phyloP scores from a whole-genome alignment of 257 asterid genomes.

The Gentiana dahurica region DNA sequence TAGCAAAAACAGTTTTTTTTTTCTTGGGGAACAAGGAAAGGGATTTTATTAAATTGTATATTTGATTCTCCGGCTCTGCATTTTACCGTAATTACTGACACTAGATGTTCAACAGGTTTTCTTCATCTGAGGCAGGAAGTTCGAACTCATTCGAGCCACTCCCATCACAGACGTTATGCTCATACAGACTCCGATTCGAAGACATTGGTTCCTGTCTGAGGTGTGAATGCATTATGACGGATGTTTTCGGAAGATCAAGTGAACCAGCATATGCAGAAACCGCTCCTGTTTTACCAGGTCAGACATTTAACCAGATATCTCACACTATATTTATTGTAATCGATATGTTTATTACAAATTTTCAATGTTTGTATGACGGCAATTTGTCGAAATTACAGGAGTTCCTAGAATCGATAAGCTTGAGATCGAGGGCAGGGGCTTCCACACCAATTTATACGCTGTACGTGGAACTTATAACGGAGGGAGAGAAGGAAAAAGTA shows the following conservation, averaged over 20 bases:
- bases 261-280: slow-evolving; percentile 78
- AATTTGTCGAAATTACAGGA: slow-evolving; percentile 33
- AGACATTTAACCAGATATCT: not conserved
- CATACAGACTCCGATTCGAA: slow-evolving; percentile 73
- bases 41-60: too few species aligned
- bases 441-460: slow-evolving; percentile 88
- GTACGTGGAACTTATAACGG: slow-evolving; percentile 85
- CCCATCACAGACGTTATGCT: slow-evolving; percentile 71
- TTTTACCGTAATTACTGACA: slow-evolving; percentile 1
- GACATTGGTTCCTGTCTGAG: slow-evolving; percentile 83
- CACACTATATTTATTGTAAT: too few species aligned
- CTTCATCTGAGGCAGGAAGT: slow-evolving; percentile 58
- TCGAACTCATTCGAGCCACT: slow-evolving; percentile 54
- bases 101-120: slow-evolving; percentile 51
- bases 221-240: slow-evolving; percentile 88
- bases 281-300: slow-evolving; percentile 70
- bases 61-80: not conserved
- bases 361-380: too few species aligned
- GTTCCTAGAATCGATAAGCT: slow-evolving; percentile 78
- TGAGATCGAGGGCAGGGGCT: slow-evolving; percentile 98
- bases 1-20: too few species aligned
- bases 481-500: slow-evolving; percentile 95
- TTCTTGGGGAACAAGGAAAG: too few species aligned
- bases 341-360: too few species aligned
- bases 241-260: slow-evolving; percentile 91